Conservation (phyloP, 768 basidiomycete species). For the Mycena vulgaris region DNA sequence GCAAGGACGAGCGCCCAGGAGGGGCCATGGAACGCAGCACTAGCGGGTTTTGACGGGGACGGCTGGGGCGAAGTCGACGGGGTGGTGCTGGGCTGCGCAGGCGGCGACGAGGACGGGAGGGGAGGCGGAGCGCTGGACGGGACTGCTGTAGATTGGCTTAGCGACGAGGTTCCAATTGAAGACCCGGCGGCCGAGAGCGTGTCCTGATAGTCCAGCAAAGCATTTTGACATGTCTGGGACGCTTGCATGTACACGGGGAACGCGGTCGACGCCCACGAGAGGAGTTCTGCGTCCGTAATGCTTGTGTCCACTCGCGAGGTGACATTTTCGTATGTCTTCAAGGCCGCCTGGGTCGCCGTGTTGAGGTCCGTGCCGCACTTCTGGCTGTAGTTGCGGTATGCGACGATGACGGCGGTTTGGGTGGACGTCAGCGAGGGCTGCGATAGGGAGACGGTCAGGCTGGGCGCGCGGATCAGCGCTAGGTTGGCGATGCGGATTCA, state of each 20-base stretch:
- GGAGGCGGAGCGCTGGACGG: neutral
- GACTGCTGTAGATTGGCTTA: neutral
- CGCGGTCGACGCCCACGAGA: neutral
- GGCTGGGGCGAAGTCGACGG: neutral
- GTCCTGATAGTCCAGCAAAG: neutral
- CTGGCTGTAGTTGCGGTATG: constrained; percentile 3
- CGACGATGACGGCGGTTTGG: neutral
- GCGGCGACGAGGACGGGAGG: neutral
- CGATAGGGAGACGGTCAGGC: neutral
- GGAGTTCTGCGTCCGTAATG: neutral
- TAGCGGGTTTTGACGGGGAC: neutral
- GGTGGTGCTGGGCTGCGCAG: neutral
- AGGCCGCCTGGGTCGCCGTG: neutral
- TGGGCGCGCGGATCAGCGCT: neutral
- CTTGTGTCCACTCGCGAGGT: neutral
- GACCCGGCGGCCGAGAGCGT: neutral
- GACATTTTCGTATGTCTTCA: constrained; percentile 1
- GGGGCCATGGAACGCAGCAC: neutral
- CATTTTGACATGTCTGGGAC: neutral
- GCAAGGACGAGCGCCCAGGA: constrained; percentile 3
- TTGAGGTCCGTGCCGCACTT: constrained; percentile 1
- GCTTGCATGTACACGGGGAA: neutral
- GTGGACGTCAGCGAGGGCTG: constrained; percentile 1
- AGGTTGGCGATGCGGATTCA: no score
- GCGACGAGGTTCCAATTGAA: neutral